A percentile compares a stretch with the other conserved stretches of the same genome.
These are phyloP conservation scores for Hymenoscyphus fraxineus DNA, from an alignment of 2,329 filamentous ascomycete genomes.

Conservation along the genomic window DNA sequence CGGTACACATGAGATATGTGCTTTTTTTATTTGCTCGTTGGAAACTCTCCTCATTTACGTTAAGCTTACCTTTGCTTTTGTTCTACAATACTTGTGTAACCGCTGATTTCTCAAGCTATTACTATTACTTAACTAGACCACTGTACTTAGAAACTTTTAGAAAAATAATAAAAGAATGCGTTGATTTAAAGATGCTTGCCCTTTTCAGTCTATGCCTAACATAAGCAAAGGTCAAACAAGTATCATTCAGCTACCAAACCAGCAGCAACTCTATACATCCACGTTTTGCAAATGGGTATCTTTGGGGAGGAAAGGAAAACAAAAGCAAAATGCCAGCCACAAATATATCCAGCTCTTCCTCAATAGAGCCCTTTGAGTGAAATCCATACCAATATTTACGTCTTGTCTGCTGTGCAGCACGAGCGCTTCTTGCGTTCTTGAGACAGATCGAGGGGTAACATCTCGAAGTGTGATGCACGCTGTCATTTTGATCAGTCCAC, in stretches of 20 bases:
- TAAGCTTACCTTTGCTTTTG: too few relatives aligned
- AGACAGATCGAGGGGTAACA: too few relatives aligned
- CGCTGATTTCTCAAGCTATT: too few relatives aligned
- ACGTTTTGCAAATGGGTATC: background rate
- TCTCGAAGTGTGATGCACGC: background rate
- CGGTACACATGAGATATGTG: too few relatives aligned
- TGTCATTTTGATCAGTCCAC: slow-evolving; percentile 39
- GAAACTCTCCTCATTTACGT: too few relatives aligned
- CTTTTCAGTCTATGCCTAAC: background rate
- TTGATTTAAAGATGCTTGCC: too few relatives aligned
- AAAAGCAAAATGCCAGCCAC: background rate
- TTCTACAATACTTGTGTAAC: too few relatives aligned
- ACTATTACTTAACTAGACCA: too few relatives aligned
- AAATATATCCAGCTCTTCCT: background rate
- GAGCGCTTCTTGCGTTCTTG: too few relatives aligned
- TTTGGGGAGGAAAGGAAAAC: background rate
- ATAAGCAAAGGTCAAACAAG: background rate
- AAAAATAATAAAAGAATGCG: too few relatives aligned
- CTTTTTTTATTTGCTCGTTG: too few relatives aligned
- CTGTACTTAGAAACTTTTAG: too few relatives aligned
- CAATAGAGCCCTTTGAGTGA: background rate
- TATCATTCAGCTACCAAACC: background rate
- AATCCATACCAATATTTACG: background rate
- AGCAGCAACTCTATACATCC: background rate
- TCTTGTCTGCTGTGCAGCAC: background rate